Evolutionary conservation across 1,284 basidiomycete species (phyloP), one percentile per base, ranked within the genome.

Genomic region (Termitomyces sp.): DNA sequence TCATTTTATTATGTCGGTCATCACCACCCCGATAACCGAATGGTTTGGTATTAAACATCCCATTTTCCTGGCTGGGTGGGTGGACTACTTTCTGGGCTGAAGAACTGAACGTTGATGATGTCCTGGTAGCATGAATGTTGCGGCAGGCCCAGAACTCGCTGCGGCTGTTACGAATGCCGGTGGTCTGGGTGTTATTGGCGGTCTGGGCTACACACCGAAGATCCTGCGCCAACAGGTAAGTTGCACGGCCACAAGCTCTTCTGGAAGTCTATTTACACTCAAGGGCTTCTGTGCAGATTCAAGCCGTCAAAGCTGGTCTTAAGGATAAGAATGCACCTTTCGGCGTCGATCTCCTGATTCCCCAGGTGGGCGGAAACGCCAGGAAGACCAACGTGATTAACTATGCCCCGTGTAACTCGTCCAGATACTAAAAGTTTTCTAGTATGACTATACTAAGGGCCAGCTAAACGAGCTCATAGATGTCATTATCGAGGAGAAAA

Each of bases 151-250:
- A 17, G 88, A 91, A 67, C 81, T 94, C 17, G 88, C 90, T 17
- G 92, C 92, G 44, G 92, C 90, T 38, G 90, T 92, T 53, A 88
- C 85, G 38, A 94, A 94, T 64, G 92, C 90, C 45, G 90, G 90
- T 44, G 92, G 92, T 49, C 67, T 95, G 33, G 92, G 92, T 57
- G 90, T 94, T 55, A 90, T 95, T 59, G 92, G 92, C 51, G 92
- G 92, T 52, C 74, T 91, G 30, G 88, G 90, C 1, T 90, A 87
- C 64, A 90, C 90, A 33, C 87, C 88, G 5, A 88, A 87, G 67
- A 75, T 85, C 57, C 75, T 90, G 38, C 80, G 83, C 49, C 73
- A 79, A 61, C 87, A 90, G 76, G 87, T 86, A 58, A 58, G 73
- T 62, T 53, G 38, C 41, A 40, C 34, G 40, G 19, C 42, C 36